Evolutionary conservation across 2,329 filamentous ascomycete genomes (phyloP).

Genomic region (Geosmithia putterillii): DNA sequence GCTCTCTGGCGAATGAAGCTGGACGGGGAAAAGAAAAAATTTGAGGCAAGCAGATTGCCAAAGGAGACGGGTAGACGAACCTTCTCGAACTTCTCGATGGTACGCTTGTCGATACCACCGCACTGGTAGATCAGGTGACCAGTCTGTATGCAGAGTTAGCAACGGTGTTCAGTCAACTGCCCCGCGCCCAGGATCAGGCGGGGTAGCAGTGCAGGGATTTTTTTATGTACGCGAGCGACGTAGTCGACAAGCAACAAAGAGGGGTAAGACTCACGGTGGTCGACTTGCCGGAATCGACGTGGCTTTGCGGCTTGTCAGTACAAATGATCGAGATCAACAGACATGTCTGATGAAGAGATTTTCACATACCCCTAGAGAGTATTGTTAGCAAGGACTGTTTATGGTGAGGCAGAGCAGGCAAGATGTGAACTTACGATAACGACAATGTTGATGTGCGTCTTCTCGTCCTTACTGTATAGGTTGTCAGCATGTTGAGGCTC

Average conservation of each 20-base stretch:
- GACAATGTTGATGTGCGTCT: constrained; percentile 95
- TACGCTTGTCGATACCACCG: constrained; percentile 99
- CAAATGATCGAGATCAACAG: constrained; percentile 11
- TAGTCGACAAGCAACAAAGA: neutral
- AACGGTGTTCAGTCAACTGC: neutral
- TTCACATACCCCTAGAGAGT: constrained; percentile 13
- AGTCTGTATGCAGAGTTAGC: constrained; percentile 26
- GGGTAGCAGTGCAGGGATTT: constrained; percentile 4
- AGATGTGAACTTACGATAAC: constrained; percentile 54
- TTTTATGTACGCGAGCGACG: neutral
- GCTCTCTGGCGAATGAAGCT: neutral
- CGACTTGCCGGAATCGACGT: constrained; percentile 99
- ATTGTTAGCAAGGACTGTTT: constrained; percentile 9
- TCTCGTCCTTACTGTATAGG: constrained; percentile 72
- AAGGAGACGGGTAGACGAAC: too few species aligned
- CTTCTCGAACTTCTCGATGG: constrained; percentile 99
- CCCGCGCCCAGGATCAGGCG: constrained; percentile 6
- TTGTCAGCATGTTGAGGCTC: constrained; percentile 5
- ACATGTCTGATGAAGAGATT: neutral
- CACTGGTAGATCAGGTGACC: constrained; percentile 99
- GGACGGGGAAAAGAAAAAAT: constrained; percentile 4
- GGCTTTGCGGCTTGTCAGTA: constrained; percentile 35
- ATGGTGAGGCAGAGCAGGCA: neutral
- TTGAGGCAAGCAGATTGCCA: too few species aligned
- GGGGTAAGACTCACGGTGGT: constrained; percentile 63